Evolutionary conservation across 2,329 filamentous ascomycete genomes (phyloP).

Genomic region (Calonectria leucothoes): DNA sequence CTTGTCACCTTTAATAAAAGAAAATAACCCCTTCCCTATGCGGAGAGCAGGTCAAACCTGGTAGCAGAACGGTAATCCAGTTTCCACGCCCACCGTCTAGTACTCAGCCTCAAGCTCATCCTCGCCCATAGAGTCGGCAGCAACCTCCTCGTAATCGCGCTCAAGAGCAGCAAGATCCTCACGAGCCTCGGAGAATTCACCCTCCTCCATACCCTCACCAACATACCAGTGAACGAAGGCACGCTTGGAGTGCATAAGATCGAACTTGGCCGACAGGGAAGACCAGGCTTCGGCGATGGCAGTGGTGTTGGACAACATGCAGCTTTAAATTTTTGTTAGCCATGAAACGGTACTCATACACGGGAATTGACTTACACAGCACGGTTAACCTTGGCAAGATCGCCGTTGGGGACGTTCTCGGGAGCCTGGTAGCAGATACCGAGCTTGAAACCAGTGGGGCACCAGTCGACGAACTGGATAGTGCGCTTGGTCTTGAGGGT

Average conservation of each 20-base stretch:
- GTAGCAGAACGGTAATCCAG: slow-evolving; percentile 38
- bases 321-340: slow-evolving; percentile 60
- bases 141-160: slow-evolving; percentile 99
- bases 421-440: slow-evolving; percentile 99
- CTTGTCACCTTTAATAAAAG: slow-evolving; percentile 51
- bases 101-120: slow-evolving; percentile 94
- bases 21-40: slow-evolving; percentile 52
- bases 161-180: slow-evolving; percentile 98
- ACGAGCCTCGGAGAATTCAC: slow-evolving; percentile 98
- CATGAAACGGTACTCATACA: background rate
- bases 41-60: slow-evolving; percentile 44
- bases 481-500: slow-evolving; percentile 99
- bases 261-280: slow-evolving; percentile 96
- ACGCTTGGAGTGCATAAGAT: slow-evolving; percentile 99
- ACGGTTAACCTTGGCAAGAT: slow-evolving; percentile 97
- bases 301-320: slow-evolving; percentile 99
- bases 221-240: slow-evolving; percentile 99
- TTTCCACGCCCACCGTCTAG: slow-evolving; percentile 61
- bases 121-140: slow-evolving; percentile 89
- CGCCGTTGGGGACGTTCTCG: slow-evolving; percentile 94
- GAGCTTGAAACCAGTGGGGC: slow-evolving; percentile 99
- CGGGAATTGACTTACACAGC: slow-evolving; percentile 79
- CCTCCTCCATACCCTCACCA: slow-evolving; percentile 99
- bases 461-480: slow-evolving; percentile 99
- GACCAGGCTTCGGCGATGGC: slow-evolving; percentile 99